Percentiles rank a stretch among this genome's conserved stretches.
These are phyloP conservation scores for Populus hybrid DNA, from an alignment of 441 rosid genomes.

Conservation along the genomic window DNA sequence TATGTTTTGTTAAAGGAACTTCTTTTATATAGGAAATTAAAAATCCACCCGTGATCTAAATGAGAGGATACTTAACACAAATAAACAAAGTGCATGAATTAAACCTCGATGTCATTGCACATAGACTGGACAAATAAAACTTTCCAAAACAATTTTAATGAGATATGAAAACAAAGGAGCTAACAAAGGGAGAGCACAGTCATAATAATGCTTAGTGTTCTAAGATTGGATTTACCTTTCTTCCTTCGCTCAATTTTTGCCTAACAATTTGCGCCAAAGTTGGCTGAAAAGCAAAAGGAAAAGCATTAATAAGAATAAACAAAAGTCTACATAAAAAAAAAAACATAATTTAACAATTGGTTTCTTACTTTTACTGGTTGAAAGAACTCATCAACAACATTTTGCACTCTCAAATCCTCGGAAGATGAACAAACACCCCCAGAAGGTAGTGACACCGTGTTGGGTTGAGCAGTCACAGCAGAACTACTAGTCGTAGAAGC, in stretches of 20 bases:
- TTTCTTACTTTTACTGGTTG: constrained; percentile 63
- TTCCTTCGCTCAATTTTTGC: constrained; percentile 92
- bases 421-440: constrained; percentile 40
- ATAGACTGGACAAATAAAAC: background rate
- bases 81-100: background rate
- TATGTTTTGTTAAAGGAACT: background rate
- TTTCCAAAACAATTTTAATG: background rate
- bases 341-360: background rate
- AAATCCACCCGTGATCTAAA: background rate
- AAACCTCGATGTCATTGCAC: background rate
- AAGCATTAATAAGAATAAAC: constrained; percentile 5
- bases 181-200: background rate
- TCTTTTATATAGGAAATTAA: background rate
- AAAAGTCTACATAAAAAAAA: background rate
- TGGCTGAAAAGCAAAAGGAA: constrained; percentile 48
- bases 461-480: constrained; percentile 42
- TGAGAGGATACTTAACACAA: background rate
- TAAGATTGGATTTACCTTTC: constrained; percentile 59
- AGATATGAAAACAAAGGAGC: background rate
- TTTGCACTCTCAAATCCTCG: constrained; percentile 65
- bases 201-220: background rate
- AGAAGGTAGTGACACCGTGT: constrained; percentile 33
- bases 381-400: constrained; percentile 69
- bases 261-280: constrained; percentile 86
- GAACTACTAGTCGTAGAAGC: constrained; percentile 48